Evolutionary conservation across 164 flowering plant species (phyloP), one percentile per base, ranked within the genome.

Genomic region (Paratinospora sagittata): DNA sequence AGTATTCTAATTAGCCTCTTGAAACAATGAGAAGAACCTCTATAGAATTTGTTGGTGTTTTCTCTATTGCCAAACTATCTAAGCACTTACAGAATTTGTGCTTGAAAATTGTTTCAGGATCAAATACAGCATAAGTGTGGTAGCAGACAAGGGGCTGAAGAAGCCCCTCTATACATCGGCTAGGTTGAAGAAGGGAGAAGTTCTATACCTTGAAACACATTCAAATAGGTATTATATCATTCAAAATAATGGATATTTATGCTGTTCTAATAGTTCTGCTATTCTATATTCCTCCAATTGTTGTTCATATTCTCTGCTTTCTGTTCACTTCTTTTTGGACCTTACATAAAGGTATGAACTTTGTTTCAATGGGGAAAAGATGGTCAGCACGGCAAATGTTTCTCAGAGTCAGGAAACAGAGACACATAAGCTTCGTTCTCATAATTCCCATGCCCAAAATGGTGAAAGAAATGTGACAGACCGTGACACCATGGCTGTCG

Each of bases 141-240:
- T 96, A 74, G 99, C 99, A 70, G 98, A 96, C 83, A 93, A 96
- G 81, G 99, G 99, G 66, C 81, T 93, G 71, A 96, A 96, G 70
- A 93, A 85, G 82, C 90, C 96, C 27, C 83, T 86, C 12, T 96
- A 79, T 77, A 93, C 99, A 60, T 93, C 97, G 72, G 97, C 99
- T 26, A 89, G 99, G 45, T 79, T 96, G 89, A 96, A 96, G 85
- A 96, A 91, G 84, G 99, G 98, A 73, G 97, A 93, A 80, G 99
- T 96, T 74, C 72, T 96, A 61, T 93, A 93, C 75, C 67, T 96
- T 60, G 99, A 96, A 80, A 96, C 97, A 57, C 97, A 85, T 84
- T 74, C 89, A 23, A 76, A 84, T 87, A 93, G 99, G 99, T 96
- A 85, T 30, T 9, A 26, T 36, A 19, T 67, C 39, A 39, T 27